phyloP scores from a whole-genome alignment of 1,284 basidiomycete species.

The Leccinum pachyderme region DNA sequence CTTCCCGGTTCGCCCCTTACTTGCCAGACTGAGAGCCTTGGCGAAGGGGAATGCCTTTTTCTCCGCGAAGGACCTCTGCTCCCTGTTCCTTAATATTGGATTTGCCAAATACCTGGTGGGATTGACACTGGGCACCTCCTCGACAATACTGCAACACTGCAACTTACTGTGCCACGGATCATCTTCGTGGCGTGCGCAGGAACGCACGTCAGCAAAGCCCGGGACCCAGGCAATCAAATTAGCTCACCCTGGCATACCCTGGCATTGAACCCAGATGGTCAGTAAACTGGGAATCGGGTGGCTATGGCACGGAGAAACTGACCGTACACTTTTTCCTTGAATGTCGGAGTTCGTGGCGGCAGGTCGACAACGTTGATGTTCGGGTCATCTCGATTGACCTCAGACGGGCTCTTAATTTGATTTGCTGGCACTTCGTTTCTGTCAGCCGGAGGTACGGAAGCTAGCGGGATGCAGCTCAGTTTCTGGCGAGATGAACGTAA shows the following conservation, averaged over 20 bases:
- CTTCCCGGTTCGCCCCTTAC: constrained; percentile 1
- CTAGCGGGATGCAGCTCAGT: constrained; percentile 20
- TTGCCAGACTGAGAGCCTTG: constrained; percentile 26
- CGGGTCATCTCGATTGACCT: constrained; percentile 29
- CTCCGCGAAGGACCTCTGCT: constrained; percentile 43
- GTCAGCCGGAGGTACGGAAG: constrained; percentile 34
- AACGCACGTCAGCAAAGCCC: constrained; percentile 6
- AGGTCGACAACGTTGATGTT: constrained; percentile 26
- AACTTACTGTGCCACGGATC: constrained; percentile 45
- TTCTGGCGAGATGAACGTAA: background rate
- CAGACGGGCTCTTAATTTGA: constrained; percentile 26
- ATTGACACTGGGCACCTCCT: background rate
- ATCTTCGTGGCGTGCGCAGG: constrained; percentile 29
- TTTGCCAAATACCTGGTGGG: constrained; percentile 24
- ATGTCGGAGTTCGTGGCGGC: constrained; percentile 35
- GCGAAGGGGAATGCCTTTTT: constrained; percentile 34
- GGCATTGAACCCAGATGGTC: constrained; percentile 3
- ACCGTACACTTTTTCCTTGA: constrained; percentile 52
- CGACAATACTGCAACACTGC: constrained; percentile 2
- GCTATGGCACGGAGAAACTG: constrained; percentile 11
- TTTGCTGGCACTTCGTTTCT: constrained; percentile 33
- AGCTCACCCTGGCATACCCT: constrained; percentile 35
- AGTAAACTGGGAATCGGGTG: background rate
- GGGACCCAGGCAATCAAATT: background rate
- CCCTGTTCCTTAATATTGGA: constrained; percentile 47